Base-by-base conservation (phyloP, 2,329 filamentous ascomycete genomes). In the Cryphonectria nitschkei region DNA sequence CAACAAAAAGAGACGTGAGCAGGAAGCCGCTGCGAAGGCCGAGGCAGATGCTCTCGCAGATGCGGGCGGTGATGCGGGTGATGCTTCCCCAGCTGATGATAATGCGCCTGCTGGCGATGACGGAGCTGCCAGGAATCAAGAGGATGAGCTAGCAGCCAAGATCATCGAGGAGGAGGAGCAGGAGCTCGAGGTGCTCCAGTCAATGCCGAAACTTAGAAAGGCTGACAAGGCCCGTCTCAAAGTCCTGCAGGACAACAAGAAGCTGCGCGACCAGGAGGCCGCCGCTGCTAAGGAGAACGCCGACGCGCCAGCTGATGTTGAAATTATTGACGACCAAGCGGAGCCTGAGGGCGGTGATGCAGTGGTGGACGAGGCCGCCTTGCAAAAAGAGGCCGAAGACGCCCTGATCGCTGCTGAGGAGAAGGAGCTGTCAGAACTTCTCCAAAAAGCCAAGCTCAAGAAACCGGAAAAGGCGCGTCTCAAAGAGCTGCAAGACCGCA, bases 401-500 rank as follows among this genome's bases (percentile, higher is more conserved):
- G 71, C 69, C 6, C 11, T 63, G 14, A 67, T 73, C 37, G 66
- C 66, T 14, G 69, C 71, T n/a, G 71, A 73, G 65, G 71, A 73
- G 43, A 54, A 39, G 19, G 71, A 73, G 41, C 39, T 73, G 22
- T n/a, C 58, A 13, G 69, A 71, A 16, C 71, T 73, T 56, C 26
- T 70, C 14, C 39, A 50, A 5, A 69, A 39, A 29, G 14, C 58
- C 39, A 73, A 65, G 41, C 60, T 60, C 58, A 73, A 71, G 16
- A 73, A 61, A 16, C 4, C 63, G 11, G 69, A 71, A 4, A 73
- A 67, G 39, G 14, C 39, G 7, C 71, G 71, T 39, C 56, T 73
- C 37, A 73, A 71, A 37, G 71, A 71, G 32, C 66, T 73, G 14
- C 66, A 71, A 14, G 71, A 71, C 16, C 67, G 67, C 46, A 73